Percentiles rank a stretch among this genome's conserved stretches.
phyloP scores from a whole-genome alignment of 257 asterid species.

The Solanum microdontum region DNA sequence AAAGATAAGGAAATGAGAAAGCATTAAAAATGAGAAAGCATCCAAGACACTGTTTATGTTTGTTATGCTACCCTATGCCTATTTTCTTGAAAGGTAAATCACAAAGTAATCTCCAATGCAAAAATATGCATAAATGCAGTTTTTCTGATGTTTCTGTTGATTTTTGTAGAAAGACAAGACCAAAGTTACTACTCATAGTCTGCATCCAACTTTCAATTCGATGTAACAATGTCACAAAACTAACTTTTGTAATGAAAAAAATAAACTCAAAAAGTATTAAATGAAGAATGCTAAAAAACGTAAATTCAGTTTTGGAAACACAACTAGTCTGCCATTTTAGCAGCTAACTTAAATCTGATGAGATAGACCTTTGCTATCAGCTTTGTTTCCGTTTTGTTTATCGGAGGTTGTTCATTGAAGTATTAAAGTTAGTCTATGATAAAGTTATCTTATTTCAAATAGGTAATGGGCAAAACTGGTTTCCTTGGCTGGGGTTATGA shows the following conservation, averaged over 20 bases:
- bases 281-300: neutral
- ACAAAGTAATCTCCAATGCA: neutral
- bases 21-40: too few relatives aligned
- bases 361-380: constrained; percentile 17
- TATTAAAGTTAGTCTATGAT: too few relatives aligned
- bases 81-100: neutral
- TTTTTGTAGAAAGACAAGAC: constrained; percentile 44
- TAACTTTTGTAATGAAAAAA: neutral
- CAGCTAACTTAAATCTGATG: neutral
- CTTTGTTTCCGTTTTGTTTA: neutral
- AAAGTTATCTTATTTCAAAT: too few relatives aligned
- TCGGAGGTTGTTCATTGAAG: too few relatives aligned
- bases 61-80: constrained; percentile 51
- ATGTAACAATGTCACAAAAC: neutral
- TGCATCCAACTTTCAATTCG: neutral
- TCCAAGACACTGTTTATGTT: neutral
- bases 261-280: neutral
- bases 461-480: neutral
- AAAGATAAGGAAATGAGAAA: too few relatives aligned
- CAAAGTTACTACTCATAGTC: constrained; percentile 31
- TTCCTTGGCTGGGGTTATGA: constrained; percentile 60
- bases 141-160: neutral
- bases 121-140: neutral
- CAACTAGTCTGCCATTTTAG: neutral
- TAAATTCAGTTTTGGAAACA: neutral